phyloP scores from a whole-genome alignment of 331 rosid genomes.

The Phaseolus coccineus region DNA sequence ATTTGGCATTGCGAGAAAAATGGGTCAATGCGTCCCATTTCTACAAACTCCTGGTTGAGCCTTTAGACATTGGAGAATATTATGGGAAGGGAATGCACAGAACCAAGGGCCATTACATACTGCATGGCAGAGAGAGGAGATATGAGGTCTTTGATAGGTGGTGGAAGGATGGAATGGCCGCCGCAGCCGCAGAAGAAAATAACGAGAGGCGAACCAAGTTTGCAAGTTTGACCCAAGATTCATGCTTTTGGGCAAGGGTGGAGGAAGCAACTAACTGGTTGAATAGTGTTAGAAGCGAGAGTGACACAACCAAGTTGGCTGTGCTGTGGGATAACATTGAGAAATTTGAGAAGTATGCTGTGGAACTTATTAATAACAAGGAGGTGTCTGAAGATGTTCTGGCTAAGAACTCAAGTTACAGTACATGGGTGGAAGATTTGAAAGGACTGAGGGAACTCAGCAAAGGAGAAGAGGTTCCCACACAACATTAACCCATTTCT shows the following conservation, averaged over 20 bases:
- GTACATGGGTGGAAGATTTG: slow-evolving; percentile 56
- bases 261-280: slow-evolving; percentile 82
- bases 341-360: slow-evolving; percentile 64
- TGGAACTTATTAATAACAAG: slow-evolving; percentile 55
- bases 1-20: slow-evolving; percentile 57
- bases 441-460: slow-evolving; percentile 51
- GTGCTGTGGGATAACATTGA: slow-evolving; percentile 56
- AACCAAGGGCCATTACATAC: slow-evolving; percentile 71
- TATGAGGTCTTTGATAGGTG: slow-evolving; percentile 72
- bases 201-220: slow-evolving; percentile 61
- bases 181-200: slow-evolving; percentile 34
- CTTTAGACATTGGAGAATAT: slow-evolving; percentile 80
- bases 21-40: slow-evolving; percentile 71
- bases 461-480: slow-evolving; percentile 41
- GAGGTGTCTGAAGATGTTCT: slow-evolving; percentile 77
- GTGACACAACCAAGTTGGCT: slow-evolving; percentile 45
- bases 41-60: slow-evolving; percentile 83
- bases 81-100: slow-evolving; percentile 57
- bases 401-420: slow-evolving; percentile 76
- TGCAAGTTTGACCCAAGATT: slow-evolving; percentile 84
- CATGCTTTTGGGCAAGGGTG: slow-evolving; percentile 84
- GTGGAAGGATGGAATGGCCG: slow-evolving; percentile 60
- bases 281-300: slow-evolving; percentile 52
- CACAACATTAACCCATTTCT: slow-evolving; percentile 34
- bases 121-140: slow-evolving; percentile 73